Evolutionary conservation across 176 grass and related monocot species (phyloP).

Genomic region (Musa troglodytarum): DNA sequence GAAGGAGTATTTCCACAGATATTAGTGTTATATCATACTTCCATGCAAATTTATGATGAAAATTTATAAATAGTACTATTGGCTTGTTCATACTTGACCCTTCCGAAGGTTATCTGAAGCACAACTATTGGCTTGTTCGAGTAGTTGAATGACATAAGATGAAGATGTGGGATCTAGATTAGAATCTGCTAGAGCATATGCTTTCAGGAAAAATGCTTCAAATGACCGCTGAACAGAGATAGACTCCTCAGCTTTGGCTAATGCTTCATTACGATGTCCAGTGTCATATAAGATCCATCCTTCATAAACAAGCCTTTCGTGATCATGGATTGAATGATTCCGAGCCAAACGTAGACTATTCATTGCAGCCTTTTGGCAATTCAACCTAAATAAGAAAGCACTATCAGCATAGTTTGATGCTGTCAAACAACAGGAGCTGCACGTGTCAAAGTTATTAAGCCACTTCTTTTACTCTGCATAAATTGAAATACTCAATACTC

Average conservation of each 20-base stretch:
- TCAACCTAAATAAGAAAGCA: conserved; percentile 36
- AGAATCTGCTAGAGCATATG: conserved; percentile 77
- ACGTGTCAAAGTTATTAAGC: not conserved
- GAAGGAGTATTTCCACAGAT: conserved; percentile 12
- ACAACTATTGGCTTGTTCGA: conserved; percentile 78
- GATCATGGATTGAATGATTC: conserved; percentile 49
- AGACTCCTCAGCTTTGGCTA: conserved; percentile 77
- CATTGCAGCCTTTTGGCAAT: conserved; percentile 88
- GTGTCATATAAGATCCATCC: conserved; percentile 95
- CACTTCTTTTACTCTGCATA: not conserved
- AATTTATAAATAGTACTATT: not conserved
- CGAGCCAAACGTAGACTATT: conserved; percentile 60
- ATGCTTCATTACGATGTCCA: conserved; percentile 74
- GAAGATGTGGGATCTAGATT: conserved; percentile 54
- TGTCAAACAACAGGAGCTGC: not conserved
- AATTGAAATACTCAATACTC: not conserved
- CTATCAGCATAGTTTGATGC: not conserved
- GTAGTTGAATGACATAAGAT: conserved; percentile 63
- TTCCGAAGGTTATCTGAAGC: conserved; percentile 94
- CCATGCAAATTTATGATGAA: not conserved
- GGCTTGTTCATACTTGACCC: conserved; percentile 57
- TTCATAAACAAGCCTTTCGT: conserved; percentile 92
- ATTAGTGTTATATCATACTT: not conserved
- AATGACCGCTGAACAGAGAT: conserved; percentile 72
- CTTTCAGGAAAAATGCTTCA: conserved; percentile 91